A percentile compares a stretch with the other conserved stretches of the same genome.
These are phyloP conservation scores for Colletotrichum scovillei DNA, from an alignment of 2,329 filamentous ascomycete genomes.

Conservation along the genomic window DNA sequence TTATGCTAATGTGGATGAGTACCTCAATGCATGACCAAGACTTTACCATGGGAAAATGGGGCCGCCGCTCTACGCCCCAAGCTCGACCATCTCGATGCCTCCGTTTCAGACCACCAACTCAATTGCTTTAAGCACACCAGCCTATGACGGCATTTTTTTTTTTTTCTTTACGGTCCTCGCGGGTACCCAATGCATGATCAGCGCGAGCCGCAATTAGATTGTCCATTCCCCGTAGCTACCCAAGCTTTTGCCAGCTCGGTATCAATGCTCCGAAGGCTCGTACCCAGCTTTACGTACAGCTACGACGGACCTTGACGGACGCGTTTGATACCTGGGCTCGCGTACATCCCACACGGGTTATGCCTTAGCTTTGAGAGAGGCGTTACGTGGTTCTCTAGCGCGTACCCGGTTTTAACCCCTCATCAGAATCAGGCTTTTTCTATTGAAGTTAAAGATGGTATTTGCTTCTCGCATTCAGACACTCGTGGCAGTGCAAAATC, in stretches of 20 bases:
- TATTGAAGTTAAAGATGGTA: too few species aligned
- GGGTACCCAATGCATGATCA: neutral
- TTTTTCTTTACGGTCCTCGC: neutral
- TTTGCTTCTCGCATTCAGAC: neutral
- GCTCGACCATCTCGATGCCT: conserved; percentile 6
- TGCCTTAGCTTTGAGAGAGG: neutral
- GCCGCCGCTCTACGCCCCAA: conserved; percentile 6
- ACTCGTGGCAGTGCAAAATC: neutral
- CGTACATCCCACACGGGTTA: neutral
- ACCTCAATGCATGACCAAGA: conserved; percentile 1
- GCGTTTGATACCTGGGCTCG: neutral
- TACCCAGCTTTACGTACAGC: too few species aligned
- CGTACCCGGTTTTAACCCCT: neutral
- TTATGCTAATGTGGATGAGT: conserved; percentile 1
- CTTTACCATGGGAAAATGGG: neutral
- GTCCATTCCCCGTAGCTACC: neutral
- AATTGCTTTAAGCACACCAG: neutral
- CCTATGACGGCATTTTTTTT: neutral
- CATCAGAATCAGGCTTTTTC: neutral
- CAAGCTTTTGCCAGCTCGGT: neutral
- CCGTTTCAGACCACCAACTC: conserved; percentile 12
- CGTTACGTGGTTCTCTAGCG: neutral
- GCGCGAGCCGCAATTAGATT: neutral
- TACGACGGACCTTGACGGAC: neutral
- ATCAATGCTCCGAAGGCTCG: neutral